phyloP scores from a whole-genome alignment of 2,329 filamentous ascomycete genomes.

The Lecanosticta acicola region DNA sequence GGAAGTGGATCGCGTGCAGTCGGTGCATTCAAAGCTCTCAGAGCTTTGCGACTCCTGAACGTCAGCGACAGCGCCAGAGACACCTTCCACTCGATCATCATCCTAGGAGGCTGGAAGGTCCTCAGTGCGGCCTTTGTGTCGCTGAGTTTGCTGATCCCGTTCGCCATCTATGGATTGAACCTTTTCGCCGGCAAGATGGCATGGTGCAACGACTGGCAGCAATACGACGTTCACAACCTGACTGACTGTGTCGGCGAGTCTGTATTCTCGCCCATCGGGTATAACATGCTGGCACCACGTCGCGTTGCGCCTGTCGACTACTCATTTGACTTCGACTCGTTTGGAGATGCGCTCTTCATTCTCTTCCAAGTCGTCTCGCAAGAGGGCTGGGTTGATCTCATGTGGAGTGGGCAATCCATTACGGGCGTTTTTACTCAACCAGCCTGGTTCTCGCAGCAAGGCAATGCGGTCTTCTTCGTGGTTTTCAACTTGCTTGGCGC shows the following conservation, averaged over 20 bases:
- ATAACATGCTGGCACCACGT: conserved; percentile 78
- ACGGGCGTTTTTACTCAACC: conserved; percentile 72
- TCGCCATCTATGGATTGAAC: conserved; percentile 92
- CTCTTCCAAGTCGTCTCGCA: conserved; percentile 98
- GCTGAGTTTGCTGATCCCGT: conserved; percentile 86
- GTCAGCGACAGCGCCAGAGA: conserved; percentile 93
- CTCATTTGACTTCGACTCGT: conserved; percentile 90
- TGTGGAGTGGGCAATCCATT: conserved; percentile 76
- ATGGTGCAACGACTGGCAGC: conserved; percentile 65
- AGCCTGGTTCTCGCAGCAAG: conserved; percentile 60
- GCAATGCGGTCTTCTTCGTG: conserved; percentile 90
- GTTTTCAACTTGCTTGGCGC: conserved; percentile 94
- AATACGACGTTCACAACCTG: conserved; percentile 53
- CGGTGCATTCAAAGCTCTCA: conserved; percentile 92
- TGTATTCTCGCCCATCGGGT: conserved; percentile 68
- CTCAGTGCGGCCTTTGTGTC: conserved; percentile 89
- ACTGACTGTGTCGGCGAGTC: conserved; percentile 81
- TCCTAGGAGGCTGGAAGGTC: conserved; percentile 91
- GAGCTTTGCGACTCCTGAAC: conserved; percentile 85
- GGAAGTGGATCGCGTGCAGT: conserved; percentile 83
- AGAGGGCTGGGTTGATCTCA: conserved; percentile 95
- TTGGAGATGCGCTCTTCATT: conserved; percentile 87
- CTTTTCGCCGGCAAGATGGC: conserved; percentile 80
- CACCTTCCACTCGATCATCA: conserved; percentile 94
- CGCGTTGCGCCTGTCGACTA: conserved; percentile 62